A percentile compares a stretch with the other conserved stretches of the same genome.
Conservation (phyloP, 176 grass and related monocot species). For the Eleusine coracana region DNA sequence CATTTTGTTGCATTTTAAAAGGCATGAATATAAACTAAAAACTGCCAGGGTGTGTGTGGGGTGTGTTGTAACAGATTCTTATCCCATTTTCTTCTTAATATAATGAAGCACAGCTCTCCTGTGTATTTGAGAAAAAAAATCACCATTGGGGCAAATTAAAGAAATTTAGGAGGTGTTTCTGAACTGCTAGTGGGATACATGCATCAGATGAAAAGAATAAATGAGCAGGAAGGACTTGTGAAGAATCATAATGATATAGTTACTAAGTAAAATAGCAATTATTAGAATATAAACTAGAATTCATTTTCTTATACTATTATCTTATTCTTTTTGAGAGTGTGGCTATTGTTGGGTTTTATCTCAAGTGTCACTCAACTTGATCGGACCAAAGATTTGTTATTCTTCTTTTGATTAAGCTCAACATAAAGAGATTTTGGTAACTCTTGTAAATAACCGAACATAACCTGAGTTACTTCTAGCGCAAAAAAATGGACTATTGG, state of each 20-base stretch:
- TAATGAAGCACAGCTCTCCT: too few species aligned
- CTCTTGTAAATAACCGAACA: neutral
- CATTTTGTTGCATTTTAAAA: neutral
- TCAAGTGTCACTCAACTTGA: neutral
- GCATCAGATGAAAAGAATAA: conserved; percentile 12
- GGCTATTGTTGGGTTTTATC: conserved; percentile 1
- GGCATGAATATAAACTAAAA: too few species aligned
- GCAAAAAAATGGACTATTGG: neutral
- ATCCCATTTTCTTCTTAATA: too few species aligned
- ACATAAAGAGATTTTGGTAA: conserved; percentile 10
- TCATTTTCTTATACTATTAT: neutral
- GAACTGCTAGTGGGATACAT: neutral
- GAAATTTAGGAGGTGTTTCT: conserved; percentile 1
- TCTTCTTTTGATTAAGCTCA: conserved; percentile 13
- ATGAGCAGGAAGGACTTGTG: neutral
- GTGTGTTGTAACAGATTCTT: too few species aligned
- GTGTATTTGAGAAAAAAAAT: too few species aligned
- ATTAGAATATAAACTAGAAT: neutral
- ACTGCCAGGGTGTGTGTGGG: too few species aligned
- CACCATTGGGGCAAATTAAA: conserved; percentile 25
- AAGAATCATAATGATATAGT: conserved; percentile 16
- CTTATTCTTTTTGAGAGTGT: neutral
- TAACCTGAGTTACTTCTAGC: neutral
- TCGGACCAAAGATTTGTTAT: neutral
- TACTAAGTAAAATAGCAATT: neutral